Conservation (phyloP, 1,284 basidiomycete genomes). For the Trichosporon ovoides region DNA sequence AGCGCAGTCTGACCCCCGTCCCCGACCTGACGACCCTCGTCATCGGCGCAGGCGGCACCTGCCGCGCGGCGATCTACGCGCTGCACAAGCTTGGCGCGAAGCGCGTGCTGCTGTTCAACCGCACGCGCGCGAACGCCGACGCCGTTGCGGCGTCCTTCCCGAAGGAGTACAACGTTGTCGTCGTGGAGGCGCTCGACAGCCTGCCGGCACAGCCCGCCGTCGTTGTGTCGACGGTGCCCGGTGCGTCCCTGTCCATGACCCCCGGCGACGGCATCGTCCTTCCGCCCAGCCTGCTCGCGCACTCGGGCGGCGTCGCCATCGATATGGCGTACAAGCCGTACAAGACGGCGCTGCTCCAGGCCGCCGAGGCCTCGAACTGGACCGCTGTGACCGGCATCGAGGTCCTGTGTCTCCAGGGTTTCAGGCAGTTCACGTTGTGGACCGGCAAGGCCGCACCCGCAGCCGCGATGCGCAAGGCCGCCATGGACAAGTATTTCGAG, state of each 20-base stretch:
- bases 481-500: constrained; percentile 44
- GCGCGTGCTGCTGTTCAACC: constrained; percentile 77
- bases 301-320: constrained; percentile 62
- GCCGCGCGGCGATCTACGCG: constrained; percentile 86
- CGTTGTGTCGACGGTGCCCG: constrained; percentile 80
- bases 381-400: constrained; percentile 69
- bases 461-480: constrained; percentile 47
- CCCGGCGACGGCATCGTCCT: constrained; percentile 55
- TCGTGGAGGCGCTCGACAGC: constrained; percentile 58
- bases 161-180: constrained; percentile 52
- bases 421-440: constrained; percentile 77
- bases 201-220: constrained; percentile 62
- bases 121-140: constrained; percentile 68
- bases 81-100: constrained; percentile 64
- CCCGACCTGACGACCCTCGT: constrained; percentile 60
- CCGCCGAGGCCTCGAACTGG: constrained; percentile 57
- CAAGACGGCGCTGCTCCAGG: constrained; percentile 48
- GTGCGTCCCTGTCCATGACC: constrained; percentile 58
- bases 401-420: constrained; percentile 80
- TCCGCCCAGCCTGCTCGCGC: constrained; percentile 50
- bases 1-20: constrained; percentile 38
- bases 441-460: constrained; percentile 55
- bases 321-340: constrained; percentile 91
- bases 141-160: constrained; percentile 65
- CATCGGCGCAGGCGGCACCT: constrained; percentile 88